Conservation (phyloP, 306 rosid species). For the Pterocarpus macrocarpus region DNA sequence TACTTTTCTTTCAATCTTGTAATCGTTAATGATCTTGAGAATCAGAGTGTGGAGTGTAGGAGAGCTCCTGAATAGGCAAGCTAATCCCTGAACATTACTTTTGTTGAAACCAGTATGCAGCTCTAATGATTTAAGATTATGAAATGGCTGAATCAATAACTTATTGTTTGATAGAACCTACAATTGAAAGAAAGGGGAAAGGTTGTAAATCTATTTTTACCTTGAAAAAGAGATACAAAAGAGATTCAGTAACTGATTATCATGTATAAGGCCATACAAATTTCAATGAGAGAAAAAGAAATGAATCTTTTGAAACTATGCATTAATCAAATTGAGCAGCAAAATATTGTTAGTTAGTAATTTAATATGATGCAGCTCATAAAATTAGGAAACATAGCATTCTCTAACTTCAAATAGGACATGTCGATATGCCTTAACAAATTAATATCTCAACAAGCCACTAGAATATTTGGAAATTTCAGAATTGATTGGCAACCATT, state of each 20-base stretch:
- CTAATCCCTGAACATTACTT: conserved; percentile 67
- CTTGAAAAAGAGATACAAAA: background rate
- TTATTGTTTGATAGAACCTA: conserved; percentile 76
- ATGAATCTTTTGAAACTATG: background rate
- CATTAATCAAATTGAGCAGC: background rate
- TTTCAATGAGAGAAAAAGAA: background rate
- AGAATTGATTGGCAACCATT: background rate
- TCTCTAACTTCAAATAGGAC: background rate
- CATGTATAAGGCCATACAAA: background rate
- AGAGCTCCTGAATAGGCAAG: conserved; percentile 70
- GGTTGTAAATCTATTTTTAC: background rate
- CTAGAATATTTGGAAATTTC: background rate
- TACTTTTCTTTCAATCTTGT: conserved; percentile 68
- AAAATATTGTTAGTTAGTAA: too few relatives aligned
- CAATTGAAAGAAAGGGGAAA: conserved; percentile 21
- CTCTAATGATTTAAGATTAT: conserved; percentile 69
- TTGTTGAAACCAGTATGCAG: conserved; percentile 70
- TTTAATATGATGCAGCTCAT: background rate
- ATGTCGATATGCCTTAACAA: background rate
- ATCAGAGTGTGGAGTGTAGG: conserved; percentile 64
- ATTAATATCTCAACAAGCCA: background rate
- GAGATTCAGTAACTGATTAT: background rate
- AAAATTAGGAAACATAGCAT: background rate
- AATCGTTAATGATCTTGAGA: conserved; percentile 63
- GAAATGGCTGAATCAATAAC: conserved; percentile 65